Evolutionary conservation across 495 filamentous ascomycete species (phyloP).

Genomic region (Neurospora sp.): DNA sequence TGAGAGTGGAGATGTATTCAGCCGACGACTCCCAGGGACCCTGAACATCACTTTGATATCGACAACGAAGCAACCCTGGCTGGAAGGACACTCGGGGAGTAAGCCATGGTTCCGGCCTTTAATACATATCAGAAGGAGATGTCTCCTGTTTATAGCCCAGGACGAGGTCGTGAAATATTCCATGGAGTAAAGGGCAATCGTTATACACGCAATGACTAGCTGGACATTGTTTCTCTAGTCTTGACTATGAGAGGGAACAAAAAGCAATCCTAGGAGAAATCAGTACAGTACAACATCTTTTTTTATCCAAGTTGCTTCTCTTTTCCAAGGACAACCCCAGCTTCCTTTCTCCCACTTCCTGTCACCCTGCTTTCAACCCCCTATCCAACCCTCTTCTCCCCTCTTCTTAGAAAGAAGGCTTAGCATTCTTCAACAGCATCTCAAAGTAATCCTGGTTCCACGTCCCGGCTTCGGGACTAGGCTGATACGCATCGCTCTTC

Average conservation of each 20-base stretch:
- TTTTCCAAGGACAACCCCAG: not conserved
- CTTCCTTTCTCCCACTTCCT: not conserved
- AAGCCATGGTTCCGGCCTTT: not conserved
- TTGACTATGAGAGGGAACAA: not conserved
- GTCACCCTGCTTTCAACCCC: not conserved
- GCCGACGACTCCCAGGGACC: not conserved
- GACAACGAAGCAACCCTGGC: not conserved
- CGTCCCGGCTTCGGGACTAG: slow-evolving; percentile 66
- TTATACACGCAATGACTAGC: not conserved
- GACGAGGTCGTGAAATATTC: not conserved
- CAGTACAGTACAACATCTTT: not conserved
- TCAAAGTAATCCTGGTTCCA: slow-evolving; percentile 79
- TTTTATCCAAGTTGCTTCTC: not conserved
- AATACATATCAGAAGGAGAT: not conserved
- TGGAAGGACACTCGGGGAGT: not conserved
- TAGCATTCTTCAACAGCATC: slow-evolving; percentile 58
- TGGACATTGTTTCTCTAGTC: not conserved
- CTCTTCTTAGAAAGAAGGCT: slow-evolving; percentile 37
- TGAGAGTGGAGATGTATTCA: not conserved
- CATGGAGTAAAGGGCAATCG: not conserved
- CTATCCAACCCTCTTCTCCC: not conserved
- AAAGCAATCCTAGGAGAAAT: not conserved
- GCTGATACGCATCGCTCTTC: slow-evolving; percentile 46
- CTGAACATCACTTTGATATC: not conserved
- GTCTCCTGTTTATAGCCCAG: not conserved